Percentiles rank a stretch among this genome's conserved stretches.
Evolutionary conservation across 306 rosid species (phyloP).

Genomic region (Lagenaria siceraria): DNA sequence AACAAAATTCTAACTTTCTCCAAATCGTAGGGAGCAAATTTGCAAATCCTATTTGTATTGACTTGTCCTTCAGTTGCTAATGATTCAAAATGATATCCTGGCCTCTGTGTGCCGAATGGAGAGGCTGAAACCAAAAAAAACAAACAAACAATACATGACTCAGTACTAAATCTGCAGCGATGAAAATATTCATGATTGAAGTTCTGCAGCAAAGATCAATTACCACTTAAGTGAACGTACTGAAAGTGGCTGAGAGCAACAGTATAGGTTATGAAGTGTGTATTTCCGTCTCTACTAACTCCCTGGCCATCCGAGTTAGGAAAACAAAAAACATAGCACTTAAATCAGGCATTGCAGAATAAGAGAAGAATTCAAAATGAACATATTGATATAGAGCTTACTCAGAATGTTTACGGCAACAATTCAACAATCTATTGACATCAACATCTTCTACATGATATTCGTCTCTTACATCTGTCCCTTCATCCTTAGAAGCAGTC

Average conservation of each 20-base stretch:
- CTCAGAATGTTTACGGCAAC: constrained; percentile 42
- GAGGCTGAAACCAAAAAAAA: not conserved
- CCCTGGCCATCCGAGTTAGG: not conserved
- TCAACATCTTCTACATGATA: constrained; percentile 17
- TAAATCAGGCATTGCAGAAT: not conserved
- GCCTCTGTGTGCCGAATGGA: not conserved
- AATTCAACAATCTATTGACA: constrained; percentile 42
- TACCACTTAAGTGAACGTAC: not conserved
- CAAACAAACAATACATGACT: not conserved
- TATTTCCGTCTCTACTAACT: not conserved
- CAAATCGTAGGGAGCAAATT: no score
- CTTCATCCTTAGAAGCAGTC: constrained; percentile 39
- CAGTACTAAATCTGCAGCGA: not conserved
- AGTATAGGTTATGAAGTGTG: not conserved
- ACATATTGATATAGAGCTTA: constrained; percentile 16
- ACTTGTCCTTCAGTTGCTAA: not conserved
- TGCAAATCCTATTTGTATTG: not conserved
- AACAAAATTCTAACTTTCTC: no score
- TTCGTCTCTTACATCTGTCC: constrained; percentile 14
- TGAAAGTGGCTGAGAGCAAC: not conserved
- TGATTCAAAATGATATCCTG: not conserved
- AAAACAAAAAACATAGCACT: not conserved
- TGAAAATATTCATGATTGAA: not conserved
- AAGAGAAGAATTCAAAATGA: not conserved
- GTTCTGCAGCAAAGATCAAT: not conserved